Evolutionary conservation across 768 basidiomycete species (phyloP).

Genomic region (Lactarius hengduanensis): DNA sequence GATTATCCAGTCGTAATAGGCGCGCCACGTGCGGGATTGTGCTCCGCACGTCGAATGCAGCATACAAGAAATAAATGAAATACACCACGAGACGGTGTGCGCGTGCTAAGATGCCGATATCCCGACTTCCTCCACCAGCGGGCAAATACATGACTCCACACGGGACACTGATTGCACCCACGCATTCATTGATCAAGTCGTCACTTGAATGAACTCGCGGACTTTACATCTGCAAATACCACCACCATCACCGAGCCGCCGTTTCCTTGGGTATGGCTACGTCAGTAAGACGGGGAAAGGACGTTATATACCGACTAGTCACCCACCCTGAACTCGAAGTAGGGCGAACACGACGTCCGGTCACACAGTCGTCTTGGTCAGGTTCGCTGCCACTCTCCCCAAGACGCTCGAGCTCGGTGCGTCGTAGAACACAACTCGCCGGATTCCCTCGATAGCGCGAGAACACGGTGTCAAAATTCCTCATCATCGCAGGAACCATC

Average conservation of each 20-base stretch:
- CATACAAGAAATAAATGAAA: neutral
- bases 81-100: neutral
- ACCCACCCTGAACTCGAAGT: neutral
- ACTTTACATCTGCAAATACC: neutral
- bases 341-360: neutral
- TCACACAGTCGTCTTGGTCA: neutral
- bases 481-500: constrained; percentile 10
- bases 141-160: neutral
- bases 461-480: constrained; percentile 1
- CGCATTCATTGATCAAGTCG: neutral
- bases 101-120: neutral
- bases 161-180: neutral
- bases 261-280: neutral
- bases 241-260: constrained; percentile 2
- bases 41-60: neutral
- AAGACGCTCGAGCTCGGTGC: neutral
- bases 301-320: neutral
- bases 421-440: constrained; percentile 4
- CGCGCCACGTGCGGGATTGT: neutral
- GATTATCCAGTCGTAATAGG: neutral
- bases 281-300: neutral
- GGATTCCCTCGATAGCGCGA: neutral
- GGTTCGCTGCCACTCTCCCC: neutral
- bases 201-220: neutral
- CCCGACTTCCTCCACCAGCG: neutral